Percentiles rank a stretch among this genome's conserved stretches.
phyloP scores from a whole-genome alignment of 176 grass and related monocot genomes.

The Phoenix roebelenii region DNA sequence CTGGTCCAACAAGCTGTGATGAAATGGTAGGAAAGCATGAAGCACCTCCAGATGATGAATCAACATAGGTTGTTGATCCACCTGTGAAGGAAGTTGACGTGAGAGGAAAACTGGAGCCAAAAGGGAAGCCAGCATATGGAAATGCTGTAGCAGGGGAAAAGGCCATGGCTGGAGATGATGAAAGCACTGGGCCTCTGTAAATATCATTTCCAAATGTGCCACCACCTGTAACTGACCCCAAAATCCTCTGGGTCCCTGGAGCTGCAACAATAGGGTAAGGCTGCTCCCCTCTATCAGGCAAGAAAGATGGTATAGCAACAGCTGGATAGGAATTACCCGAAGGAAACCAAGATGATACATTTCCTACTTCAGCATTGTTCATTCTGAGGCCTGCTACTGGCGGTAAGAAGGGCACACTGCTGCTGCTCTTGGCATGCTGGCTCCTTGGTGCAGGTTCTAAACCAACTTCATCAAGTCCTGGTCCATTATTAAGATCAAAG shows the following conservation, averaged over 20 bases:
- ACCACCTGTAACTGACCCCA: constrained; percentile 23
- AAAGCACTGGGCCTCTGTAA: constrained; percentile 44
- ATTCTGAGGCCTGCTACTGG: constrained; percentile 43
- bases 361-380: constrained; percentile 12
- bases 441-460: constrained; percentile 38
- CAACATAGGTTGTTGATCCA: constrained; percentile 36
- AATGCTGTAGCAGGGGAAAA: constrained; percentile 48
- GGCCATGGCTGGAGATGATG: constrained; percentile 40
- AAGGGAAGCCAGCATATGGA: constrained; percentile 52
- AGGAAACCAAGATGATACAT: constrained; percentile 3
- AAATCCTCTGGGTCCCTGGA: constrained; percentile 40
- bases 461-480: constrained; percentile 42
- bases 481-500: constrained; percentile 77
- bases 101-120: constrained; percentile 31
- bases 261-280: constrained; percentile 41
- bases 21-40: constrained; percentile 40
- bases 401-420: constrained; percentile 46
- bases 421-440: constrained; percentile 31
- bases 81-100: constrained; percentile 34
- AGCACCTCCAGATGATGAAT: constrained; percentile 29
- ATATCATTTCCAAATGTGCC: constrained; percentile 42
- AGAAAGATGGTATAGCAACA: constrained; percentile 47
- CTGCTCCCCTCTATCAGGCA: constrained; percentile 54
- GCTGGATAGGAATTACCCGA: constrained; percentile 33
- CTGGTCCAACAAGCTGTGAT: constrained; percentile 34